Percentiles rank a stretch among this genome's conserved stretches.
Evolutionary conservation across 495 filamentous ascomycete species (phyloP).

Genomic region (Parathielavia appendiculata): DNA sequence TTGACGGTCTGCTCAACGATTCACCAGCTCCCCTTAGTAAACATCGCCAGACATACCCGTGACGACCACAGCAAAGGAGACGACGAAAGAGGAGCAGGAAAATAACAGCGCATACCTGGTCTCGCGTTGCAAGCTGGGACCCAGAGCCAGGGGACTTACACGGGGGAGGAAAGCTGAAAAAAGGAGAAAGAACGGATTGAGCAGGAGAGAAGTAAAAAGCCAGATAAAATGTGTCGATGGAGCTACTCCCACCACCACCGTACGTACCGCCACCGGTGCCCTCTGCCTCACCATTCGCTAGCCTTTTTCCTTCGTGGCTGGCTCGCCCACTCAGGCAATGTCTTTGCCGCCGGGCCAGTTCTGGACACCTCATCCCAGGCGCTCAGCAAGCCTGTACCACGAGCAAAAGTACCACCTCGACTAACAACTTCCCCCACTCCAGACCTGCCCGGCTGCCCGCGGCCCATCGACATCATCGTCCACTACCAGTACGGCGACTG

Average conservation of each 20-base stretch:
- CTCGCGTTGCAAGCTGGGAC: background rate
- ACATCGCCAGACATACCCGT: background rate
- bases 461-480: constrained; percentile 37
- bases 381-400: background rate
- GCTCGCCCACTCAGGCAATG: background rate
- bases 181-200: background rate
- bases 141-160: background rate
- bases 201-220: background rate
- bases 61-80: background rate
- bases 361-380: no score
- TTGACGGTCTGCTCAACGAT: no score
- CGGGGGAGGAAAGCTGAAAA: background rate
- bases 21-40: background rate
- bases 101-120: background rate
- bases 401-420: background rate
- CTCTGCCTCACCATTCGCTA: background rate
- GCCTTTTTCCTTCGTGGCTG: background rate
- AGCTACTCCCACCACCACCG: constrained; percentile 12
- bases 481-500: constrained; percentile 39
- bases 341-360: background rate
- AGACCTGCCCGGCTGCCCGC: constrained; percentile 37
- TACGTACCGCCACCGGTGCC: background rate
- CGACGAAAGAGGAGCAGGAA: background rate
- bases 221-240: constrained; percentile 1
- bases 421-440: constrained; percentile 23